Base-by-base conservation (phyloP, 192 early-diverging fungal genomes). In the Nowakowskiella sp. region DNA sequence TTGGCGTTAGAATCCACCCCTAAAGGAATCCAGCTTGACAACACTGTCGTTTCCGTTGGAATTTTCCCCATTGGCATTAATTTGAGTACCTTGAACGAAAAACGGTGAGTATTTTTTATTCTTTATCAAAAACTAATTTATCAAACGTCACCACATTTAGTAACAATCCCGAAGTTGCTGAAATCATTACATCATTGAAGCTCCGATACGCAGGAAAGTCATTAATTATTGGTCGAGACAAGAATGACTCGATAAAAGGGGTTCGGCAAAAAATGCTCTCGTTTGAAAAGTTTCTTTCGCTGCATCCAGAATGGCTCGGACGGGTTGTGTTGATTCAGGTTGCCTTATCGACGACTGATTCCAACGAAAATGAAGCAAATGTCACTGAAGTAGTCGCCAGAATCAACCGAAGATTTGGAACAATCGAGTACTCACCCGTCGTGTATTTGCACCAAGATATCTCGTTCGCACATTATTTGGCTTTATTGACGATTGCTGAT, bases 271-370 rank as follows among this genome's bases (percentile, higher is more conserved):
- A 80, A 60, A 53, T 80, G 58, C 59, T 75, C 2, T 71, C 77
- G 0, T 80, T 60, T 47, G 77, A 80, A 55, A 50, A 48, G 6
- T 80, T 80, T 52, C 55, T 80, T 57, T 60, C 57, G 3, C 29
- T 51, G 13, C 13, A 76, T 44, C 69, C 76, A 5, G 70, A 80
- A 47, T 76, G 68, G 72, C 58, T 62, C 16, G 65, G 66, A 1
- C 64, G 82, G 77, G 88, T 92, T 1, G 89, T 94, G 9, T 64
- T 97, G 50, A 94, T 95, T 47, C 94, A 97, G 69, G 91, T 97
- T 8, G 89, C 90, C 1, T 68, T 93, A 31, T 89, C 91, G 5
- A 93, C 94, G 0, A 78, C 89, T 4, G 90, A 94, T 58, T 84
- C 87, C 51, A 93, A 95, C 70, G 90, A 94, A 60, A 63, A 83